These are phyloP conservation scores for Mycena sanguinolenta DNA, from an alignment of 768 basidiomycete genomes.

Conservation along the genomic window DNA sequence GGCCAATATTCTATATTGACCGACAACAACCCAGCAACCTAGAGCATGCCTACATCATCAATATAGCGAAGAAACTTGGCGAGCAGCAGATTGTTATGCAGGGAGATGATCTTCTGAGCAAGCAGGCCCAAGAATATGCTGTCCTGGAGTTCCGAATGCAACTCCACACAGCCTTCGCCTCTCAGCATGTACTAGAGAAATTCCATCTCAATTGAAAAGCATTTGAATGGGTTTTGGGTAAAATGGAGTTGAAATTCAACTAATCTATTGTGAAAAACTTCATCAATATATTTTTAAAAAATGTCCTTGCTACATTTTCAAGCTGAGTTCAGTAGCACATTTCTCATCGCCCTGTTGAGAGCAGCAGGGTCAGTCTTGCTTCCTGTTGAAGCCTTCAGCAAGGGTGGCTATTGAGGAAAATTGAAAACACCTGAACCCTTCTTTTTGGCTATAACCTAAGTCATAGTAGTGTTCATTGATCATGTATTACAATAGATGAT, in stretches of 20 bases:
- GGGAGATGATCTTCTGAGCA: slow-evolving; percentile 81
- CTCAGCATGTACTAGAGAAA: slow-evolving; percentile 89
- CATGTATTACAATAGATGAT: slow-evolving; percentile 99
- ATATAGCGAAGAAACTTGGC: slow-evolving; percentile 79
- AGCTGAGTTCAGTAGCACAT: slow-evolving; percentile 96
- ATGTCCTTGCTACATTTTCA: too few relatives aligned
- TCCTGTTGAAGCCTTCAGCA: too few relatives aligned
- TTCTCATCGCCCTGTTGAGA: too few relatives aligned
- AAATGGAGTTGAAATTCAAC: slow-evolving; percentile 97
- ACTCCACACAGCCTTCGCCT: slow-evolving; percentile 88
- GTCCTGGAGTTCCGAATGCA: slow-evolving; percentile 95
- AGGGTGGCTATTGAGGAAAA: too few relatives aligned
- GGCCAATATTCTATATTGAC: slow-evolving; percentile 98
- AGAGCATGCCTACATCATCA: slow-evolving; percentile 88
- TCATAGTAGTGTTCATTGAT: too few relatives aligned
- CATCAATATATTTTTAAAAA: too few relatives aligned
- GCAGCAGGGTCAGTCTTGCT: too few relatives aligned
- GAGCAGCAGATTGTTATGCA: slow-evolving; percentile 89
- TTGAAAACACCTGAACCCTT: too few relatives aligned
- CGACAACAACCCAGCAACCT: slow-evolving; percentile 93
- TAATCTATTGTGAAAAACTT: slow-evolving; percentile 86
- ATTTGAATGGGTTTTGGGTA: slow-evolving; percentile 98
- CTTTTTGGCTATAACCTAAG: too few relatives aligned
- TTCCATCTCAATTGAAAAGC: slow-evolving; percentile 92
- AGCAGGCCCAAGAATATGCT: slow-evolving; percentile 87